Base-by-base conservation (phyloP, 2,329 filamentous ascomycete genomes). In the Penicillium sp. region DNA sequence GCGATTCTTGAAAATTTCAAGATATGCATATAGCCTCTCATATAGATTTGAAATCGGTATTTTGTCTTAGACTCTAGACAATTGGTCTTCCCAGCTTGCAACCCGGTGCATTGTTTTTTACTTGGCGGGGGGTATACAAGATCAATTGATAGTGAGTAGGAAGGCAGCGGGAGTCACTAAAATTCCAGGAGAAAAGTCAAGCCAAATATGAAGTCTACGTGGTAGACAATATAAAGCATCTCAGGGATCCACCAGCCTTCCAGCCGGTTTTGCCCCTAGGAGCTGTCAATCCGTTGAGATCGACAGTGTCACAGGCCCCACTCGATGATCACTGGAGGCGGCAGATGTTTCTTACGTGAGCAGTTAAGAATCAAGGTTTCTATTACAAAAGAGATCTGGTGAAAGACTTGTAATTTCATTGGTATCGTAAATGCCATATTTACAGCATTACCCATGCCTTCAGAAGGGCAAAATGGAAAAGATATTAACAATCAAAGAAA, bases 371-470 rank as follows among this genome's bases (percentile, higher is more conserved):
- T 40, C 4, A 12, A 40, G 18, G 4, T 14, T 22, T 6, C 15
- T 22, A 26, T 20, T 29, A 43, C 31, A 49, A 41, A 41, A 33
- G 23, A 50, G 22, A 18, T 29, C 44, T 45, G 48, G 9, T 42
- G n/a, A 55, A 43, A 29, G 29, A 61, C 42, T 40, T 51, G 27
- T 58, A 31, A 62, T 64, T 59, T 63, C 63, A 65, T 63, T 65
- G 60, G 58, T 64, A 63, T 66, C 62, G 56, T 66, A 51, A 53
- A 58, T 63, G 55, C 58, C 60, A 59, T 37, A 51, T 57, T 58
- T 57, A 53, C 41, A 58, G 54, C 54, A 55, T 57, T 44, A 42
- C 54, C 55, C 53, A 41, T 37, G 44, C 53, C 52, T 60, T 44
- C 55, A 26, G 23, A 41, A 33, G 23, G 40, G 50, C 37, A 54